These are phyloP conservation scores for Diaporthe eres DNA, from an alignment of 2,329 filamentous ascomycete genomes.

Conservation along the genomic window DNA sequence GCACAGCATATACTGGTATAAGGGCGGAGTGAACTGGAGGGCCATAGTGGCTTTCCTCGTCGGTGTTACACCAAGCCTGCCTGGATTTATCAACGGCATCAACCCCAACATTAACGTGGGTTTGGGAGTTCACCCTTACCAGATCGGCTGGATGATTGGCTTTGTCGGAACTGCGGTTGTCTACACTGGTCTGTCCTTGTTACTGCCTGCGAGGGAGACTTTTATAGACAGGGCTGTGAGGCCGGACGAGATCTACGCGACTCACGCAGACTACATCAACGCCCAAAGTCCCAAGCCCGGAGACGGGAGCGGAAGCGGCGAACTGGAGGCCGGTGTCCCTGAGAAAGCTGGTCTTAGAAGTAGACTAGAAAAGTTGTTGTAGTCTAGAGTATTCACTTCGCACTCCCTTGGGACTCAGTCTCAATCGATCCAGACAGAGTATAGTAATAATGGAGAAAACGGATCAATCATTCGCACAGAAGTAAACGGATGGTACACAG, in stretches of 20 bases:
- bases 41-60: conserved; percentile 48
- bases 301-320: conserved; percentile 21
- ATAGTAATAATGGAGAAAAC: background rate
- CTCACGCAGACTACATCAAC: conserved; percentile 24
- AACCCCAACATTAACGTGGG: conserved; percentile 34
- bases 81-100: conserved; percentile 44
- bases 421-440: background rate
- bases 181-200: conserved; percentile 25
- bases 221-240: conserved; percentile 35
- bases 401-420: too few relatives aligned
- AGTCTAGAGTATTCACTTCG: background rate
- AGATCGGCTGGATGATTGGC: conserved; percentile 39
- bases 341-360: conserved; percentile 21
- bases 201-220: conserved; percentile 29
- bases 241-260: conserved; percentile 36
- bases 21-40: conserved; percentile 52
- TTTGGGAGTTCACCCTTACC: conserved; percentile 37
- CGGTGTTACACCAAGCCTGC: conserved; percentile 47
- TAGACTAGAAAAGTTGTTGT: conserved; percentile 20
- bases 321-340: conserved; percentile 20
- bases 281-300: conserved; percentile 1
- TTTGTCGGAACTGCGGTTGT: conserved; percentile 37
- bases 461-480: too few relatives aligned
- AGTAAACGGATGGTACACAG: too few relatives aligned
- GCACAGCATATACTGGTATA: conserved; percentile 56